phyloP scores from a whole-genome alignment of 768 basidiomycete genomes.

The Boletus rubroflammeus region DNA sequence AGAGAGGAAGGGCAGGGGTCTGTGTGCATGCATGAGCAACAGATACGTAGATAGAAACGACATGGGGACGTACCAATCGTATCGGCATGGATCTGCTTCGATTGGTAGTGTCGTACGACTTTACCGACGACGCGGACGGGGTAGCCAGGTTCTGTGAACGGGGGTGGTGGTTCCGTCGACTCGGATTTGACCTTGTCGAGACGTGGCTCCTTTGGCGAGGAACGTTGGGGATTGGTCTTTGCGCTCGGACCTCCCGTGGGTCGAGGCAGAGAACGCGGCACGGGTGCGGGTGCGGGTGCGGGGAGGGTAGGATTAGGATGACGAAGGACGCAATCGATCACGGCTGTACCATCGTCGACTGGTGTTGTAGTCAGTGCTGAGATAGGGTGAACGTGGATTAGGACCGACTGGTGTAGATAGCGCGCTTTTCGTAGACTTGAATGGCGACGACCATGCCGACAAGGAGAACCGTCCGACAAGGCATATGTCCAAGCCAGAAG shows the following conservation, averaged over 20 bases:
- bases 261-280: constrained; percentile 6
- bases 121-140: constrained; percentile 47
- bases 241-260: background rate
- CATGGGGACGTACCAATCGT: constrained; percentile 44
- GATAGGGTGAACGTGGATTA: background rate
- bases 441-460: constrained; percentile 66
- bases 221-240: background rate
- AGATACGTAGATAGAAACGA: background rate
- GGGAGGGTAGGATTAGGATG: constrained; percentile 32
- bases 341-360: constrained; percentile 80
- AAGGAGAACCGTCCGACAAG: constrained; percentile 60
- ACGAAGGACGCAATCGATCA: constrained; percentile 62
- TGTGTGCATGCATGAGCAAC: constrained; percentile 18
- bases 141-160: constrained; percentile 44
- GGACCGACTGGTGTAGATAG: constrained; percentile 52
- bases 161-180: constrained; percentile 27
- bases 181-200: constrained; percentile 4
- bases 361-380: background rate
- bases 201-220: constrained; percentile 17
- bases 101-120: constrained; percentile 38
- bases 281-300: background rate
- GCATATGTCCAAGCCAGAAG: constrained; percentile 68
- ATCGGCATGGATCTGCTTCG: constrained; percentile 45
- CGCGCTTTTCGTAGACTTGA: constrained; percentile 53
- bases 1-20: constrained; percentile 47